A percentile compares a stretch with the other conserved stretches of the same genome.
phyloP scores from a whole-genome alignment of 352 stramenopile genomes.

The Pythium aristosporum region DNA sequence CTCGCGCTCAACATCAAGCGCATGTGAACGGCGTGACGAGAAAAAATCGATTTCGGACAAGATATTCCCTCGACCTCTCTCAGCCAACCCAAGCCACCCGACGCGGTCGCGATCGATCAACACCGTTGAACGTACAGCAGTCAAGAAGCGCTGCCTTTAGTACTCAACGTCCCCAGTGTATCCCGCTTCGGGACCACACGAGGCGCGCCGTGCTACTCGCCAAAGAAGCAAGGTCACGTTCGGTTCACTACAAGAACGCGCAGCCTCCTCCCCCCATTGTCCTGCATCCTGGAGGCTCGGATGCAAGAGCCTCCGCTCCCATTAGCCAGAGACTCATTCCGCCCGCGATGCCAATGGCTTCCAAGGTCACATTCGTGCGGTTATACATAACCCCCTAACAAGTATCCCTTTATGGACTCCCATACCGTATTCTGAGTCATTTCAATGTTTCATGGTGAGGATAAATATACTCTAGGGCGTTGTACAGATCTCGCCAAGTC shows the following conservation, averaged over 20 bases:
- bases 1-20: slow-evolving; percentile 40
- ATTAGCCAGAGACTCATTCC: no score
- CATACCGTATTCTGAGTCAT: no score
- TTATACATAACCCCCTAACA: no score
- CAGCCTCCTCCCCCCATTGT: not conserved
- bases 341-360: no score
- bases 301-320: not conserved
- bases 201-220: not conserved
- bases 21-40: slow-evolving; percentile 31
- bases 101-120: not conserved
- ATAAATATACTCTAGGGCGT: no score
- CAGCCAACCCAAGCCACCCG: not conserved
- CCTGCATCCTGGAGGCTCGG: not conserved
- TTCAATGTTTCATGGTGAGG: no score
- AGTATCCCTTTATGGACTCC: no score
- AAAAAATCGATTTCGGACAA: not conserved
- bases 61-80: no score
- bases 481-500: no score
- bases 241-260: not conserved
- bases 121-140: not conserved
- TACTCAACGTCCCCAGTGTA: not conserved
- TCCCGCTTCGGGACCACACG: not conserved
- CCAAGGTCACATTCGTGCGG: no score
- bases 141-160: not conserved
- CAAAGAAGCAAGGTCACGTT: not conserved